Conservation (phyloP, 768 basidiomycete genomes). For the Porpolomopsis calyptriformis region DNA sequence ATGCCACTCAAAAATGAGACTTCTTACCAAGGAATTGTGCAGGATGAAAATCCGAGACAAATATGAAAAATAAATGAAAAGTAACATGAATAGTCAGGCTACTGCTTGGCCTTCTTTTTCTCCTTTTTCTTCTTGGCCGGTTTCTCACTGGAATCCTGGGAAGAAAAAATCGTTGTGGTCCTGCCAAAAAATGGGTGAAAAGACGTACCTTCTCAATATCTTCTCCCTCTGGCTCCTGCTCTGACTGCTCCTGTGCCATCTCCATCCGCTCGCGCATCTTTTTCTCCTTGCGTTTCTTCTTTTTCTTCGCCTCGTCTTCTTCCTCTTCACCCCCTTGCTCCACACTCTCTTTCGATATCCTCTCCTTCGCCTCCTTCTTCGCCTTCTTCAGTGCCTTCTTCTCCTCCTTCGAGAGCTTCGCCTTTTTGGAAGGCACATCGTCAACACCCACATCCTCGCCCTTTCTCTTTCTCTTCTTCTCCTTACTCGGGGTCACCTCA, state of each 20-base stretch:
- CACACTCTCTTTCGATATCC: neutral
- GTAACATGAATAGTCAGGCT: too few relatives aligned
- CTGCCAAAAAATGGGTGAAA: neutral
- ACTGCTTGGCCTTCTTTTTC: conserved; percentile 50
- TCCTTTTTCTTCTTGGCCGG: conserved; percentile 29
- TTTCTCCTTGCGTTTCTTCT: conserved; percentile 20
- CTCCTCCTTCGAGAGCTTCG: conserved; percentile 74
- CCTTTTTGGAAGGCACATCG: conserved; percentile 53
- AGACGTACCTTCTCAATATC: neutral
- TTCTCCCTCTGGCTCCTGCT: conserved; percentile 40
- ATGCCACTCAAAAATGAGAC: too few relatives aligned
- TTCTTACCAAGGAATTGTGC: too few relatives aligned
- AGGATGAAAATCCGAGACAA: too few relatives aligned
- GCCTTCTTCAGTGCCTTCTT: conserved; percentile 79
- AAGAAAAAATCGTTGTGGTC: neutral
- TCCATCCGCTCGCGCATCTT: conserved; percentile 57
- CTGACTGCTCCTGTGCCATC: conserved; percentile 74
- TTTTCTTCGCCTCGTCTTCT: conserved; percentile 29
- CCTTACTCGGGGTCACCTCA: conserved; percentile 45
- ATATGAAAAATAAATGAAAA: neutral
- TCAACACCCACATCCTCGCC: conserved; percentile 59
- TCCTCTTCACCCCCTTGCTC: conserved; percentile 15
- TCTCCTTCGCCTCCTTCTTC: conserved; percentile 44
- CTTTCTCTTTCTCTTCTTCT: conserved; percentile 60
- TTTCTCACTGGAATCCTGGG: neutral